Evolutionary conservation across 176 grass and related monocot genomes (phyloP).

Genomic region (Leersia perrieri): DNA sequence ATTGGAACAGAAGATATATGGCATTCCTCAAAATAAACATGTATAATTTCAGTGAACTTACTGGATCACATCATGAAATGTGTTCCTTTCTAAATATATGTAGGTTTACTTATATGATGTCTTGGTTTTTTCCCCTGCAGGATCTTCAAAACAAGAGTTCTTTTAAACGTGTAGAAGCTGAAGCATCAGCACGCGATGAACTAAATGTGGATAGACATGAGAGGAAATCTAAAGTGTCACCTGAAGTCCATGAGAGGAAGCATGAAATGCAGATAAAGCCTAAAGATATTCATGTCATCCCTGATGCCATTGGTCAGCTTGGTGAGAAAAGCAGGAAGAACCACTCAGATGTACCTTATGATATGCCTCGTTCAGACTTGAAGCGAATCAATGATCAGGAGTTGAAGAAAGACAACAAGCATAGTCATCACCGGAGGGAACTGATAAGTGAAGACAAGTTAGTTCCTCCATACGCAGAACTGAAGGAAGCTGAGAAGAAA

Average conservation of each 20-base stretch:
- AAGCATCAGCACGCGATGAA: constrained; percentile 34
- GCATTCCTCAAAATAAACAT: constrained; percentile 44
- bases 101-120: neutral
- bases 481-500: constrained; percentile 2
- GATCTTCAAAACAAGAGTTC: constrained; percentile 52
- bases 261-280: constrained; percentile 49
- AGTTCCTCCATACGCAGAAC: constrained; percentile 26
- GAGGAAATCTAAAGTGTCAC: constrained; percentile 37
- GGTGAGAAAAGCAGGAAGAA: constrained; percentile 45
- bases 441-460: constrained; percentile 27
- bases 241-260: constrained; percentile 30
- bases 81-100: neutral
- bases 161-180: constrained; percentile 33
- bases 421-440: constrained; percentile 16
- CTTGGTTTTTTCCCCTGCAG: constrained; percentile 17
- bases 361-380: constrained; percentile 22
- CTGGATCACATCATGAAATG: constrained; percentile 6
- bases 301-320: constrained; percentile 35
- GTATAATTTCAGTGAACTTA: constrained; percentile 37
- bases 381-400: constrained; percentile 41
- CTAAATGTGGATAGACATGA: constrained; percentile 36
- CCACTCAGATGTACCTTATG: constrained; percentile 38
- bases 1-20: constrained; percentile 44
- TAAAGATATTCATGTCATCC: constrained; percentile 74
- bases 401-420: constrained; percentile 31